Percentiles rank a stretch among this genome's conserved stretches.
Conservation (phyloP, 1,139 yeast genomes). For the Wickerhamomyces sp. region DNA sequence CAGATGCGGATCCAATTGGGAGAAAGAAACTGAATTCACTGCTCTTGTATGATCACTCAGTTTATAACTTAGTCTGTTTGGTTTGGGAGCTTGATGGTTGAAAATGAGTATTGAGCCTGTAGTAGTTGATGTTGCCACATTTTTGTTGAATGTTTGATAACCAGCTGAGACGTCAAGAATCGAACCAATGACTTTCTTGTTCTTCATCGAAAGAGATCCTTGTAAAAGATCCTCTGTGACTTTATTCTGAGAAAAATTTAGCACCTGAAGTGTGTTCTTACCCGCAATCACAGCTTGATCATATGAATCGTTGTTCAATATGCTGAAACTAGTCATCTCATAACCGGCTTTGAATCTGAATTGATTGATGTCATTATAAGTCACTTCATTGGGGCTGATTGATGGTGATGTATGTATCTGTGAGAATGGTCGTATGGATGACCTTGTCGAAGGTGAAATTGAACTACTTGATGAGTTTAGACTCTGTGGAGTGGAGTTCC, state of each 20-base stretch:
- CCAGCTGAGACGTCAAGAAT: slow-evolving; percentile 46
- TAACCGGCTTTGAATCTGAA: slow-evolving; percentile 14
- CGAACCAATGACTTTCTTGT: slow-evolving; percentile 41
- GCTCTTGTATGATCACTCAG: slow-evolving; percentile 74
- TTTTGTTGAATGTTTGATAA: slow-evolving; percentile 35
- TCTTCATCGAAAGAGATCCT: slow-evolving; percentile 22
- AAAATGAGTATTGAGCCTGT: slow-evolving; percentile 46
- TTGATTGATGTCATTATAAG: slow-evolving; percentile 1
- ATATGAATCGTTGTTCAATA: slow-evolving; percentile 28
- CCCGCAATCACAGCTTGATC: slow-evolving; percentile 56
- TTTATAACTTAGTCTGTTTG: slow-evolving; percentile 38
- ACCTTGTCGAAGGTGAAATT: background rate
- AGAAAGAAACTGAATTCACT: slow-evolving; percentile 75
- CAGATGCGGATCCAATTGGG: slow-evolving; percentile 48
- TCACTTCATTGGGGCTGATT: slow-evolving; percentile 3
- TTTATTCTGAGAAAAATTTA: slow-evolving; percentile 37
- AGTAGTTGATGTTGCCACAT: slow-evolving; percentile 45
- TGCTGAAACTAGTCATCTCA: slow-evolving; percentile 19
- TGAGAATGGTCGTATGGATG: background rate
- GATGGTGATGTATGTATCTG: background rate
- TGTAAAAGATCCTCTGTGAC: slow-evolving; percentile 30
- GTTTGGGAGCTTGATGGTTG: slow-evolving; percentile 35
- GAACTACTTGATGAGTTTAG: background rate
- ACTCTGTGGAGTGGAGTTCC: slow-evolving; percentile 9
- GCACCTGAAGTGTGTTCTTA: slow-evolving; percentile 47